Percentiles rank a stretch among this genome's conserved stretches.
These are phyloP conservation scores for Mercurialis annua DNA, from an alignment of 345 rosid species.

Conservation along the genomic window DNA sequence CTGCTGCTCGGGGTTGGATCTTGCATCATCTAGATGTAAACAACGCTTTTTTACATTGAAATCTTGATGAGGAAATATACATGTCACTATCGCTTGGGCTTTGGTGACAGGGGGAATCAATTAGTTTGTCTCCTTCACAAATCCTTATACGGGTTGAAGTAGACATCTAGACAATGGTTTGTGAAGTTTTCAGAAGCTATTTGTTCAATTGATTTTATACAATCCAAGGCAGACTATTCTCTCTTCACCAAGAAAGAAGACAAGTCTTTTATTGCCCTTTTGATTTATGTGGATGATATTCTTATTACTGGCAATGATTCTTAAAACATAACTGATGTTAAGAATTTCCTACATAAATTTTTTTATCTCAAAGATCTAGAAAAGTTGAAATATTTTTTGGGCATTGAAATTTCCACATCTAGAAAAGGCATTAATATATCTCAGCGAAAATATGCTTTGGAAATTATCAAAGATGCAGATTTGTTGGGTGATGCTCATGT, in stretches of 20 bases:
- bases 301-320: neutral
- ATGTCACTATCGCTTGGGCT: too few relatives aligned
- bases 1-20: neutral
- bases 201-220: neutral
- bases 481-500: neutral
- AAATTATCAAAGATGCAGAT: neutral
- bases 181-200: neutral
- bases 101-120: neutral
- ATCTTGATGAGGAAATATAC: too few relatives aligned
- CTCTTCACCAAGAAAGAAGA: neutral
- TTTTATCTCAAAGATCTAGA: conserved; percentile 6
- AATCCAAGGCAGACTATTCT: neutral
- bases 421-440: neutral
- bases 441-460: neutral
- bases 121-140: neutral
- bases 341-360: neutral
- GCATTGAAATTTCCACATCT: neutral
- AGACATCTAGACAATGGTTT: too few relatives aligned
- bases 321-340: neutral
- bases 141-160: neutral
- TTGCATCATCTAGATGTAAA: neutral
- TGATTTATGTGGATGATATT: conserved; percentile 1
- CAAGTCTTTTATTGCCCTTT: too few relatives aligned
- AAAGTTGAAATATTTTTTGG: neutral
- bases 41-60: too few relatives aligned